phyloP scores from a whole-genome alignment of 495 filamentous ascomycete species.

The Astrothelium subdiscretum region DNA sequence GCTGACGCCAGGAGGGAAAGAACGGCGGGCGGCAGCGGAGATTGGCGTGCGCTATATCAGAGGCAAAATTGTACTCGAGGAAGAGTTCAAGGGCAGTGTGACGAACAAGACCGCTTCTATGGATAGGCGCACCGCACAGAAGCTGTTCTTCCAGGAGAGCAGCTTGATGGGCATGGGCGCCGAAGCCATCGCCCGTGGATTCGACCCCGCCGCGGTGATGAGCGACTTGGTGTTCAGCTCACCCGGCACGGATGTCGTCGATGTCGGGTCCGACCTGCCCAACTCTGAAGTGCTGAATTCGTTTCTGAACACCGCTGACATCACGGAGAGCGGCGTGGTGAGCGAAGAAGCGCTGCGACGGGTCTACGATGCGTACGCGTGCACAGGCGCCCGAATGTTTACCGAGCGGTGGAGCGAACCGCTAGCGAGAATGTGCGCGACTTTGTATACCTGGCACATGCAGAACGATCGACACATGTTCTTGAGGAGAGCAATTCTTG shows the following conservation, averaged over 20 bases:
- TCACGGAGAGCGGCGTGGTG: slow-evolving; percentile 25
- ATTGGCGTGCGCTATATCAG: slow-evolving; percentile 22
- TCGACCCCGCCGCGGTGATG: slow-evolving; percentile 19
- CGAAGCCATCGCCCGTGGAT: slow-evolving; percentile 23
- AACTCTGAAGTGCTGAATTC: slow-evolving; percentile 29
- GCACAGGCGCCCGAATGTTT: slow-evolving; percentile 16
- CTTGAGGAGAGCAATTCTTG: slow-evolving; percentile 21
- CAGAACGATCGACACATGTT: slow-evolving; percentile 24
- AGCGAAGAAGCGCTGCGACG: slow-evolving; percentile 21
- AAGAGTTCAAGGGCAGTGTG: slow-evolving; percentile 14
- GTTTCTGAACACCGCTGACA: slow-evolving; percentile 24
- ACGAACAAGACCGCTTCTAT: slow-evolving; percentile 8
- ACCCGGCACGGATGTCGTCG: slow-evolving; percentile 26
- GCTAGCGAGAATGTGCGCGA: slow-evolving; percentile 19
- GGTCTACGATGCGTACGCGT: slow-evolving; percentile 26
- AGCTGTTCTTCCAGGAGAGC: slow-evolving; percentile 22
- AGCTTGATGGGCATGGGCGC: slow-evolving; percentile 25
- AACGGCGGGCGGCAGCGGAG: slow-evolving; percentile 16
- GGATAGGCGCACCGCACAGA: slow-evolving; percentile 17
- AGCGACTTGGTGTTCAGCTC: slow-evolving; percentile 13
- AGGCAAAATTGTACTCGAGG: slow-evolving; percentile 14
- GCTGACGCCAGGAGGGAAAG: slow-evolving; percentile 14
- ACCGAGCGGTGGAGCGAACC: slow-evolving; percentile 25
- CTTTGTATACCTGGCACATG: slow-evolving; percentile 25
- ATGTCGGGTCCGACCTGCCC: slow-evolving; percentile 25